Percentiles rank a stretch among this genome's conserved stretches.
Evolutionary conservation across 768 basidiomycete species (phyloP).

Genomic region (Tylopilus subfusipes): DNA sequence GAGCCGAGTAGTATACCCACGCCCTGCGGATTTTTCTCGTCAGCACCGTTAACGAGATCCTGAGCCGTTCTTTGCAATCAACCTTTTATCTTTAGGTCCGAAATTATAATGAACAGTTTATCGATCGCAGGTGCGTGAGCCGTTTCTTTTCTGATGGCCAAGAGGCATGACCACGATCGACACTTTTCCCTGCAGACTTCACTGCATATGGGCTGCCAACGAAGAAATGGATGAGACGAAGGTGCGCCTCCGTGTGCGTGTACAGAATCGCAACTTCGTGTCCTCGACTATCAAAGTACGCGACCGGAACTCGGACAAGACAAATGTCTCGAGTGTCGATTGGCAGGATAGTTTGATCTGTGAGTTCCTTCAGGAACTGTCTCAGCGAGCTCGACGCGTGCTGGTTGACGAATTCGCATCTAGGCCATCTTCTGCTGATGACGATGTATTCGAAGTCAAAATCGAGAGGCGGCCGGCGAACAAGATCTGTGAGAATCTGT

Average conservation of each 20-base stretch:
- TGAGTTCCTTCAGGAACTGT: not conserved
- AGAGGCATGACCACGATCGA: not conserved
- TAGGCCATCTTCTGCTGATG: conserved; percentile 2
- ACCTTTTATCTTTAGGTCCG: not conserved
- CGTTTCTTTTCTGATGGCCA: not conserved
- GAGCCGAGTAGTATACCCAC: too few relatives aligned
- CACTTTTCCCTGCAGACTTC: conserved; percentile 6
- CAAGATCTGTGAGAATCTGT: not conserved
- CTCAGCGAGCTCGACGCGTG: not conserved
- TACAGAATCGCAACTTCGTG: conserved; percentile 1
- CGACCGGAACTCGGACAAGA: not conserved
- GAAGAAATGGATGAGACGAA: conserved; percentile 11
- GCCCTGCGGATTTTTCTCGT: not conserved
- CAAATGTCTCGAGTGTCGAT: not conserved
- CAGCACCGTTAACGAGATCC: not conserved
- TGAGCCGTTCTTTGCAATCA: not conserved
- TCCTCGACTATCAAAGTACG: conserved; percentile 4
- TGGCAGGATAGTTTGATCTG: not conserved
- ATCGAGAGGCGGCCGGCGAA: conserved; percentile 7
- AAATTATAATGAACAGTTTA: not conserved
- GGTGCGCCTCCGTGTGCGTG: not conserved
- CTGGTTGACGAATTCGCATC: not conserved
- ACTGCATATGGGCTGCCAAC: conserved; percentile 4
- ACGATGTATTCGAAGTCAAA: conserved; percentile 3
- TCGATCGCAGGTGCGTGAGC: not conserved